Conservation (phyloP, 2,329 filamentous ascomycete genomes). For the Ceratocystis lukuohia region DNA sequence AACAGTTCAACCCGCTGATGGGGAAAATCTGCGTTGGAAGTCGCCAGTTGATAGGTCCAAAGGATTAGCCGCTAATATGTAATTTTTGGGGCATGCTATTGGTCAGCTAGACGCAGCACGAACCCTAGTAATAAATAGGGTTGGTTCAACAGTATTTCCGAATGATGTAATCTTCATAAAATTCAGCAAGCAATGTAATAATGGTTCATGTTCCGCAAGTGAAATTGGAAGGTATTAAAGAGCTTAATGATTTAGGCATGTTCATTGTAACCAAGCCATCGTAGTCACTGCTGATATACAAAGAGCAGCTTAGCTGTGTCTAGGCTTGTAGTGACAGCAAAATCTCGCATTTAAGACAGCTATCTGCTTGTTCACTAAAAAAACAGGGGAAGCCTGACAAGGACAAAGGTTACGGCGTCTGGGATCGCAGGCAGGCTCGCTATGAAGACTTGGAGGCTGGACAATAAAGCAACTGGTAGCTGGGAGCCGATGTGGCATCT, state of each 20-base stretch:
- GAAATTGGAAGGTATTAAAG: background rate
- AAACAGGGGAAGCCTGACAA: background rate
- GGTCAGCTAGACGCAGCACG: background rate
- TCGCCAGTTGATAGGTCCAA: constrained; percentile 1
- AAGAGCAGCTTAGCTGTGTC: background rate
- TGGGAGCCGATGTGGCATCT: constrained; percentile 14
- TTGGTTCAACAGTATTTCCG: background rate
- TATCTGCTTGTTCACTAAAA: background rate
- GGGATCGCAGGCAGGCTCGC: constrained; percentile 12
- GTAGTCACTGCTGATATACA: background rate
- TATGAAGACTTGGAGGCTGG: background rate
- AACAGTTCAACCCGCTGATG: background rate
- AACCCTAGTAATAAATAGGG: background rate
- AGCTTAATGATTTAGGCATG: background rate
- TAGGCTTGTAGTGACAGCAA: background rate
- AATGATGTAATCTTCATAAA: too few species aligned
- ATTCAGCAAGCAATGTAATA: background rate
- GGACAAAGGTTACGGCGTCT: constrained; percentile 11
- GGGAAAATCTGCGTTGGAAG: constrained; percentile 15
- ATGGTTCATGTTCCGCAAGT: background rate
- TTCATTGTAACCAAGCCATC: background rate
- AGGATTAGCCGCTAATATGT: background rate
- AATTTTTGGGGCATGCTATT: background rate
- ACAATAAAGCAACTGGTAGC: constrained; percentile 15
- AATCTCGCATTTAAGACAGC: background rate